Percentiles rank a stretch among this genome's conserved stretches.
Evolutionary conservation across 2,329 filamentous ascomycete genomes (phyloP).

Genomic region (Lachnellula cervina): DNA sequence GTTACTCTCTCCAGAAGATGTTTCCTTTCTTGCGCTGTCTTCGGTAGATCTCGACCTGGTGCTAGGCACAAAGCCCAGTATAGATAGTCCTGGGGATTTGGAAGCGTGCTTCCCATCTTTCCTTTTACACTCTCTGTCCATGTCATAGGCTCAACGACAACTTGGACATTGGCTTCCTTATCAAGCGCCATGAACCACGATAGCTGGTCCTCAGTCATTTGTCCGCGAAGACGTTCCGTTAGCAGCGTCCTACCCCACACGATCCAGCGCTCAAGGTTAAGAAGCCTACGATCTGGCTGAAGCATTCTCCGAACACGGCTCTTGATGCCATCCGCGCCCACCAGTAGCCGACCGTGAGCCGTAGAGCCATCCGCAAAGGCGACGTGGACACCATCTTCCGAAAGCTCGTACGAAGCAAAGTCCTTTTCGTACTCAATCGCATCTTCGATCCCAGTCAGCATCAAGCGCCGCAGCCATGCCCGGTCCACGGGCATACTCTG

Average conservation of each 20-base stretch:
- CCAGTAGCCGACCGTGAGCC: slow-evolving; percentile 25
- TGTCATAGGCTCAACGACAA: slow-evolving; percentile 1
- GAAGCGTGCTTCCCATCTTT: neutral
- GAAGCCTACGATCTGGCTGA: slow-evolving; percentile 28
- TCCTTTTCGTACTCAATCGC: slow-evolving; percentile 31
- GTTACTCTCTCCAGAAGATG: neutral
- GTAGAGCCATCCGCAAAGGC: slow-evolving; percentile 28
- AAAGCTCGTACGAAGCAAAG: slow-evolving; percentile 24
- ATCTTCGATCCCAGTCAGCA: slow-evolving; percentile 25
- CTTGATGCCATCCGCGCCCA: slow-evolving; percentile 32
- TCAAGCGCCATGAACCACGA: slow-evolving; percentile 6
- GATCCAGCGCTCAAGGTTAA: slow-evolving; percentile 31
- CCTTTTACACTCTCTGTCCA: neutral
- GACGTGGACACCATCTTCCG: slow-evolving; percentile 18
- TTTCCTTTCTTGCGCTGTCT: neutral
- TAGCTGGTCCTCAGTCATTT: slow-evolving; percentile 1
- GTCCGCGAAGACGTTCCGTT: neutral
- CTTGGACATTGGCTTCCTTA: slow-evolving; percentile 5
- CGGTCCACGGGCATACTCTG: slow-evolving; percentile 26
- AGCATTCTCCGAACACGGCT: slow-evolving; percentile 31
- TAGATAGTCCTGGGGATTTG: neutral
- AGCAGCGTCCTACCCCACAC: slow-evolving; percentile 24
- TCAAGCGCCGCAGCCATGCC: slow-evolving; percentile 30
- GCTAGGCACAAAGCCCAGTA: neutral
- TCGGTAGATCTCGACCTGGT: neutral